Evolutionary conservation across 805 yeast genomes (phyloP).

Genomic region (Allodekkera sacchari): DNA sequence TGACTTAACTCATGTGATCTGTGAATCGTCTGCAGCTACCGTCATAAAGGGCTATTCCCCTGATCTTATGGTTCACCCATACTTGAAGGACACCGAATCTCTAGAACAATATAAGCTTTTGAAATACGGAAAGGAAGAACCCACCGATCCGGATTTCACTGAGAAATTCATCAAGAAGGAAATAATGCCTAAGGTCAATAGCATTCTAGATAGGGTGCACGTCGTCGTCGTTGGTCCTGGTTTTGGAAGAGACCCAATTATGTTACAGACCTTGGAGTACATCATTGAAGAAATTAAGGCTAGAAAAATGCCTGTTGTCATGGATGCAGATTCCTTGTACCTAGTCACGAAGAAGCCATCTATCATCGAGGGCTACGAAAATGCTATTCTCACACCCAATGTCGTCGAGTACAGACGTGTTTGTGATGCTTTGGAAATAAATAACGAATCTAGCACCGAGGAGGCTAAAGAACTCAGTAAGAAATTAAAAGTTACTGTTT

Average conservation of each 20-base stretch:
- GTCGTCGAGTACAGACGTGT: conserved; percentile 74
- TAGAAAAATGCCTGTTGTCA: conserved; percentile 57
- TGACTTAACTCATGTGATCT: conserved; percentile 84
- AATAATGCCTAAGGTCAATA: conserved; percentile 47
- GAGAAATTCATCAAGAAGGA: conserved; percentile 29
- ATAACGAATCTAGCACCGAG: conserved; percentile 17
- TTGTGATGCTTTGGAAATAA: conserved; percentile 37
- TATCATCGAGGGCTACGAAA: conserved; percentile 37
- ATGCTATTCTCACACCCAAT: conserved; percentile 82
- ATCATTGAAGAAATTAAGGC: conserved; percentile 50
- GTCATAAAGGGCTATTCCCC: conserved; percentile 87
- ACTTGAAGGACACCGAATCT: conserved; percentile 43
- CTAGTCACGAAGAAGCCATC: conserved; percentile 50
- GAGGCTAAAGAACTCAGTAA: conserved; percentile 37
- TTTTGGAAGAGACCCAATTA: conserved; percentile 69
- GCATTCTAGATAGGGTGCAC: conserved; percentile 59
- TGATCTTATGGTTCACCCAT: conserved; percentile 94
- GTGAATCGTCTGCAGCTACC: conserved; percentile 69
- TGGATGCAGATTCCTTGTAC: conserved; percentile 87
- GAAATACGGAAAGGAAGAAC: conserved; percentile 12
- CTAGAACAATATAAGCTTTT: conserved; percentile 7
- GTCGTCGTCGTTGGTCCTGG: conserved; percentile 91
- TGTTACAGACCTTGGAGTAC: conserved; percentile 52
- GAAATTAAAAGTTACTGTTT: conserved; percentile 45
- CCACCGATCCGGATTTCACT: conserved; percentile 12